A percentile compares a stretch with the other conserved stretches of the same genome.
Conservation (phyloP, 352 stramenopile genomes). For the Peronosclerospora sorghi region DNA sequence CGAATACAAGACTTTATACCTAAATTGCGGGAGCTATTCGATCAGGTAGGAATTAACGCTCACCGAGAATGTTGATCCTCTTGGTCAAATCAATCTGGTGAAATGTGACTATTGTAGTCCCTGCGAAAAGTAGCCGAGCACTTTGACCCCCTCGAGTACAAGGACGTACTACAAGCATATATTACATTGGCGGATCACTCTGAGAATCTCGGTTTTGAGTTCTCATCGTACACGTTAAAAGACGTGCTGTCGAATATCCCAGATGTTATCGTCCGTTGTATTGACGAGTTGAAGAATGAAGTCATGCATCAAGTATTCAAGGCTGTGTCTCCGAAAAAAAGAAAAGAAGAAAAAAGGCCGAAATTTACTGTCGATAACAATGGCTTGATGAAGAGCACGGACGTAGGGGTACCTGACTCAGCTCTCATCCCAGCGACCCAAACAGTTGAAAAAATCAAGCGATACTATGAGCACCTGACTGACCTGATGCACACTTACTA, state of each 20-base stretch:
- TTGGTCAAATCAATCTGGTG: background rate
- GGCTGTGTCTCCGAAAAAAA: conserved; percentile 29
- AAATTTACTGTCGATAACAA: conserved; percentile 8
- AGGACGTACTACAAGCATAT: conserved; percentile 73
- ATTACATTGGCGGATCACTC: conserved; percentile 68
- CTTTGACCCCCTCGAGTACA: conserved; percentile 69
- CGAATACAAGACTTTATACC: conserved; percentile 70
- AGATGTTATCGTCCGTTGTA: conserved; percentile 66
- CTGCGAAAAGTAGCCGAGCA: conserved; percentile 50
- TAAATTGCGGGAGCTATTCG: conserved; percentile 57
- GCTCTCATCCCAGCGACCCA: conserved; percentile 16
- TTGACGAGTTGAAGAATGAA: conserved; percentile 56
- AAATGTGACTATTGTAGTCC: conserved; percentile 26
- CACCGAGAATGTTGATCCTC: background rate
- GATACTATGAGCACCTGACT: conserved; percentile 56
- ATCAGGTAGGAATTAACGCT: conserved; percentile 30
- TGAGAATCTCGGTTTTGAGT: conserved; percentile 70
- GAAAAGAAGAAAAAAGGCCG: conserved; percentile 8
- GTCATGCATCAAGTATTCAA: conserved; percentile 36
- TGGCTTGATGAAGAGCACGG: conserved; percentile 7
- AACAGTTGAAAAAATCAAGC: conserved; percentile 48
- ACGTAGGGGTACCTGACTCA: conserved; percentile 7
- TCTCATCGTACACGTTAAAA: conserved; percentile 50
- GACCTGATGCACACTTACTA: conserved; percentile 86
- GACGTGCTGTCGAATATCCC: conserved; percentile 68